Evolutionary conservation across 305 asterid genomes (phyloP).

Genomic region (Solanum hybrid): DNA sequence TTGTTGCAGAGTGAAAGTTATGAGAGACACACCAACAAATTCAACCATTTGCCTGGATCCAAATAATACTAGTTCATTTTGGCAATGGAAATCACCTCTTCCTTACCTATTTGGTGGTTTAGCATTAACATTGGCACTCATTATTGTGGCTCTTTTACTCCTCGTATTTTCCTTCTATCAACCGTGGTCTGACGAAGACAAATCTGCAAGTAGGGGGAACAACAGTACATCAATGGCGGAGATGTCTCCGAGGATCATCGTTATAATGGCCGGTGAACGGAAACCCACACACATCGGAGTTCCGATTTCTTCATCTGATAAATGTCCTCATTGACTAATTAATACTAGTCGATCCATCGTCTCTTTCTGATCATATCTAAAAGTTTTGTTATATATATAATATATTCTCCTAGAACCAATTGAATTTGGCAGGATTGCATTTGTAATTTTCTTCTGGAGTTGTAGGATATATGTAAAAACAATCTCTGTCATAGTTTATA

Average conservation of each 20-base stretch:
- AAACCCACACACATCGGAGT: slow-evolving; percentile 51
- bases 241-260: slow-evolving; percentile 36
- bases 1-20: not conserved
- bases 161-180: not conserved
- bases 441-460: not conserved
- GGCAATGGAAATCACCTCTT: slow-evolving; percentile 5
- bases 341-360: not conserved
- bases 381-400: not conserved
- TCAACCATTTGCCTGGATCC: not conserved
- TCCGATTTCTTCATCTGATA: slow-evolving; percentile 13
- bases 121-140: not conserved
- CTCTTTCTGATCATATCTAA: not conserved
- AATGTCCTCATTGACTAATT: not conserved
- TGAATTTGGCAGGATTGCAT: not conserved
- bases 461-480: not conserved
- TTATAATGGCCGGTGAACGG: slow-evolving; percentile 58
- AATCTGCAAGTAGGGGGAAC: not conserved
- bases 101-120: not conserved
- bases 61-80: not conserved
- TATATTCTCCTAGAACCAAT: not conserved
- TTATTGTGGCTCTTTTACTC: not conserved
- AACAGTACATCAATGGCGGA: slow-evolving; percentile 7
- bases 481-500: not conserved
- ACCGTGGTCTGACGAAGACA: not conserved
- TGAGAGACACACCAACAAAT: not conserved